These are phyloP conservation scores for Thelephora terrestris DNA, from an alignment of 1,284 basidiomycete genomes.

Conservation along the genomic window DNA sequence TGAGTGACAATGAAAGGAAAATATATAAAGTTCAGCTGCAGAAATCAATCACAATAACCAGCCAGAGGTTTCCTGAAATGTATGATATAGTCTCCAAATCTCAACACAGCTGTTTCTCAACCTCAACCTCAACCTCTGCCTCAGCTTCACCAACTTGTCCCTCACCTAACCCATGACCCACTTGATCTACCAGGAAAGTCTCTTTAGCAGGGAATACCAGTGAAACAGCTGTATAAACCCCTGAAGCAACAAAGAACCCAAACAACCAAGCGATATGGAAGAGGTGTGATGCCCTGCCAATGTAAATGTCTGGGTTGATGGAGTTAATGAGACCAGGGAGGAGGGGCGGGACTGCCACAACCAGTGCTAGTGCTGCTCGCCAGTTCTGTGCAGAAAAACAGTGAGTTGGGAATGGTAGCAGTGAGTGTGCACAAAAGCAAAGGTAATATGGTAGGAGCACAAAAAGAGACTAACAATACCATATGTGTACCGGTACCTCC, in stretches of 20 bases:
- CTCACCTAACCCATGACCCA: too few relatives aligned
- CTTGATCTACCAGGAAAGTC: conserved; percentile 40
- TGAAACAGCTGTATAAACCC: conserved; percentile 43
- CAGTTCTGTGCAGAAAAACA: conserved; percentile 42
- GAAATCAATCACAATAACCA: too few relatives aligned
- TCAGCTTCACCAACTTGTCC: too few relatives aligned
- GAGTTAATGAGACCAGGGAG: conserved; percentile 60
- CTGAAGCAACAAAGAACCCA: conserved; percentile 35
- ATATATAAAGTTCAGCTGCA: too few relatives aligned
- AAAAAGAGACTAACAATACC: conserved; percentile 41
- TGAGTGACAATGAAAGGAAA: too few relatives aligned
- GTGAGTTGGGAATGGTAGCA: background rate
- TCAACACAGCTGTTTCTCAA: conserved; percentile 3
- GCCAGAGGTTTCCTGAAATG: too few relatives aligned
- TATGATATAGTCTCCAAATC: too few relatives aligned
- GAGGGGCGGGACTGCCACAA: conserved; percentile 53
- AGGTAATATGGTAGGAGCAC: conserved; percentile 3
- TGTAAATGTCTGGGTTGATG: conserved; percentile 47
- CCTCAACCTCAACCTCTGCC: conserved; percentile 2
- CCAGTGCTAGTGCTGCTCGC: conserved; percentile 54
- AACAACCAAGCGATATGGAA: conserved; percentile 66
- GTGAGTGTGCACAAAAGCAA: background rate
- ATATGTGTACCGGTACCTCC: conserved; percentile 52
- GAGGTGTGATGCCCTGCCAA: conserved; percentile 41
- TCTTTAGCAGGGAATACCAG: conserved; percentile 45